Conservation (phyloP, 2,329 filamentous ascomycete species). For the Neurospora sp. region DNA sequence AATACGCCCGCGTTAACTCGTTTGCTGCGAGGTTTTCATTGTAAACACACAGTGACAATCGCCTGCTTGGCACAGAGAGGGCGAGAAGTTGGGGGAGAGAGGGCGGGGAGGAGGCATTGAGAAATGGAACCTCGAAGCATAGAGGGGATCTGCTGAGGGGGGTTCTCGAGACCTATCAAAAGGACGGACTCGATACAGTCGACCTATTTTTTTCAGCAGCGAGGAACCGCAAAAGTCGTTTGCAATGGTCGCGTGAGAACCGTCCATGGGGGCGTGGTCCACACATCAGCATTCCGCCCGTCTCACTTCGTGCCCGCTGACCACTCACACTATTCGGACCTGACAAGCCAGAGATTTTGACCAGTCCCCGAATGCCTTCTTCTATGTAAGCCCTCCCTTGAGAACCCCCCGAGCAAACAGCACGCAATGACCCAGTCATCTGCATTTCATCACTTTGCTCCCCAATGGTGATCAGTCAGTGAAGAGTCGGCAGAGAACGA, state of each 20-base stretch:
- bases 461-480: not conserved
- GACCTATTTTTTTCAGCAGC: not conserved
- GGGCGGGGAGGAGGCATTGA: not conserved
- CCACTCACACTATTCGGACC: not conserved
- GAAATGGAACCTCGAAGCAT: not conserved
- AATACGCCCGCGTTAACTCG: not conserved
- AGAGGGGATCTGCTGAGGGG: not conserved
- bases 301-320: not conserved
- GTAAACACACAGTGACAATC: not conserved
- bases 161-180: not conserved
- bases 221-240: not conserved
- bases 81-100: not conserved
- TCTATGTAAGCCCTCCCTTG: not conserved
- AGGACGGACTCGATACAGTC: not conserved
- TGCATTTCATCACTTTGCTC: not conserved
- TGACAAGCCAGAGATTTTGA: not conserved
- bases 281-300: not conserved
- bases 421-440: not conserved
- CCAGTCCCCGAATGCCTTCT: not conserved
- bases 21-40: not conserved
- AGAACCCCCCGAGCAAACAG: not conserved
- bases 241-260: not conserved
- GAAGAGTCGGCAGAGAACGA: not conserved
- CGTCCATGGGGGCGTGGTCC: not conserved
- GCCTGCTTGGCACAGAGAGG: constrained; percentile 1